Conservation (phyloP, 176 grass and related monocot species). For the Avena atlantica region DNA sequence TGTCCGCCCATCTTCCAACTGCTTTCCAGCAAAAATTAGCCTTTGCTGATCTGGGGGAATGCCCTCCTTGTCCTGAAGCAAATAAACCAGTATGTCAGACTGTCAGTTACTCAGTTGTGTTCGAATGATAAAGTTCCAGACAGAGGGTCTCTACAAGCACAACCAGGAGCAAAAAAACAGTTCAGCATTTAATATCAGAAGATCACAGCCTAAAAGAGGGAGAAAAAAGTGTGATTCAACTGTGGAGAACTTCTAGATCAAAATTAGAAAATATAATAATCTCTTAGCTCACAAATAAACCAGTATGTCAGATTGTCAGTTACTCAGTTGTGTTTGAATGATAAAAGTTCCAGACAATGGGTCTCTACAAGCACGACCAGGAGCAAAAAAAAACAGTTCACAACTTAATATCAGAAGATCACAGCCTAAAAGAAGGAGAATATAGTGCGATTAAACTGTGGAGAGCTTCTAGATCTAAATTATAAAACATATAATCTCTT, state of each 20-base stretch:
- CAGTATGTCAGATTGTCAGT: not conserved
- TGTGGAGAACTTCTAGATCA: not conserved
- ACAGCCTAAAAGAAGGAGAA: not conserved
- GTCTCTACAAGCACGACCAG: not conserved
- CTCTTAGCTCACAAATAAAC: not conserved
- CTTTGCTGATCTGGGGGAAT: slow-evolving; percentile 84
- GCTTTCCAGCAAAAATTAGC: slow-evolving; percentile 86
- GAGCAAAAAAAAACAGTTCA: not conserved
- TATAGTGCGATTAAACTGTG: not conserved
- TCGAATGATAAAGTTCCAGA: not conserved
- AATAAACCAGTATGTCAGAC: not conserved
- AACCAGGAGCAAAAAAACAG: not conserved
- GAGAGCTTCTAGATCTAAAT: not conserved
- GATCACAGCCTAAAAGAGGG: not conserved
- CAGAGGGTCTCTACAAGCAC: not conserved
- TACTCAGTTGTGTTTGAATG: not conserved
- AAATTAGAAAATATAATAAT: not conserved
- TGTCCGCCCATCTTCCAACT: slow-evolving; percentile 76
- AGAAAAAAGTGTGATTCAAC: not conserved
- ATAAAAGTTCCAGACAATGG: not conserved
- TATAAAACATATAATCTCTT: not conserved
- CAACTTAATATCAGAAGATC: not conserved
- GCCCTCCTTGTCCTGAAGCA: slow-evolving; percentile 78
- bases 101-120: not conserved
- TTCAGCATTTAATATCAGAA: not conserved